phyloP scores from a whole-genome alignment of 495 filamentous ascomycete species.

The Neurospora tetraspora region DNA sequence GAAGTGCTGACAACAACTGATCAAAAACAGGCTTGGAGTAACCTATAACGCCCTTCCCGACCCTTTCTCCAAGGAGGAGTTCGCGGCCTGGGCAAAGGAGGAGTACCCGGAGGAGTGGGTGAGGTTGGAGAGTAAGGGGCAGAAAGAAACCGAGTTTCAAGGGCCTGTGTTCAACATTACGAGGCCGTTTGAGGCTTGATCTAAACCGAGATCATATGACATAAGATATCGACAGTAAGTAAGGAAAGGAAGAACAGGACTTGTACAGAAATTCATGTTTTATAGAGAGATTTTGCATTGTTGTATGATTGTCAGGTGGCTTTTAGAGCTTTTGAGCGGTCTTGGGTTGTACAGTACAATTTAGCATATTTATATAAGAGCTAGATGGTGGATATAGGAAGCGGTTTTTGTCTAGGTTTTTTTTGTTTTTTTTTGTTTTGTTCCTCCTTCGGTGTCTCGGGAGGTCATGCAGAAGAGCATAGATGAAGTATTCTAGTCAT shows the following conservation, averaged over 20 bases:
- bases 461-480: neutral
- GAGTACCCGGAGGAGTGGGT: slow-evolving; percentile 60
- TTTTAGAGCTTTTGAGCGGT: neutral
- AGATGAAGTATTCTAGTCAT: neutral
- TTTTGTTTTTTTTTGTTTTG: too few relatives aligned
- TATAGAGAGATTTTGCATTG: neutral
- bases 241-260: neutral
- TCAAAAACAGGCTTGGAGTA: slow-evolving; percentile 47
- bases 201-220: slow-evolving; percentile 3
- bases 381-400: neutral
- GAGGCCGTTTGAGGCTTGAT: slow-evolving; percentile 33
- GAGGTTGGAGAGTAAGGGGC: slow-evolving; percentile 43
- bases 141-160: slow-evolving; percentile 22
- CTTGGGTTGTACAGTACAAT: neutral
- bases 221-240: neutral
- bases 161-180: slow-evolving; percentile 34
- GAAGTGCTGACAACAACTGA: neutral
- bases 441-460: neutral
- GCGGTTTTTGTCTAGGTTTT: neutral
- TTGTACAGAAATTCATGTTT: neutral
- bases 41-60: slow-evolving; percentile 63
- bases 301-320: neutral
- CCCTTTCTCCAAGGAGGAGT: slow-evolving; percentile 48
- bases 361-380: neutral
- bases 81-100: slow-evolving; percentile 60